These are phyloP conservation scores for Cladosporium sp. DNA, from an alignment of 2,329 filamentous ascomycete species.

Conservation along the genomic window DNA sequence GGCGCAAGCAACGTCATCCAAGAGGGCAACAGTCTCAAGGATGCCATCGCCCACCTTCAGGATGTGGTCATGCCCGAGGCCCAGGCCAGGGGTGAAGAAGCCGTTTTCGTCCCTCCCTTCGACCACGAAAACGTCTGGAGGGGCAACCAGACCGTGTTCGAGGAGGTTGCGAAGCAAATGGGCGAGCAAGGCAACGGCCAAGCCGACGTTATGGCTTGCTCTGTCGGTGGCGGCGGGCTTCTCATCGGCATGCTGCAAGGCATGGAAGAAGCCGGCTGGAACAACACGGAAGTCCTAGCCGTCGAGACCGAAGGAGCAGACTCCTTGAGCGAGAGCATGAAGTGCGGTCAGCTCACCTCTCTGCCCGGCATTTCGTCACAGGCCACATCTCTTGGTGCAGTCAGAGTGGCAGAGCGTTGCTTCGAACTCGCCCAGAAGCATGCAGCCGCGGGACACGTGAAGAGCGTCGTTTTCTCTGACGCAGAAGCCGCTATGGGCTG, in stretches of 20 bases:
- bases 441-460: conserved; percentile 43
- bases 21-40: conserved; percentile 61
- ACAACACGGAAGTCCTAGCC: conserved; percentile 54
- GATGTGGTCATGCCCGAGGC: conserved; percentile 48
- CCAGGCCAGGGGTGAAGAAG: conserved; percentile 38
- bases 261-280: conserved; percentile 45
- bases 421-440: conserved; percentile 56
- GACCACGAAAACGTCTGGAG: conserved; percentile 65
- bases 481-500: conserved; percentile 75
- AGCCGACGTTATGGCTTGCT: conserved; percentile 69
- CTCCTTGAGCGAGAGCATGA: conserved; percentile 59
- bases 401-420: conserved; percentile 62
- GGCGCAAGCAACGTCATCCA: conserved; percentile 65
- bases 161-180: conserved; percentile 44
- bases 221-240: conserved; percentile 74
- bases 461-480: conserved; percentile 63
- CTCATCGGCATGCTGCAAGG: conserved; percentile 72
- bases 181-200: conserved; percentile 33
- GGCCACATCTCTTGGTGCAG: conserved; percentile 70
- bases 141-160: conserved; percentile 57
- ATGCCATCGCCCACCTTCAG: conserved; percentile 64
- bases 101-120: conserved; percentile 66
- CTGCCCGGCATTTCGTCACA: conserved; percentile 68
- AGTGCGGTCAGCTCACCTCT: conserved; percentile 49
- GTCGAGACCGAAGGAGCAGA: conserved; percentile 73